Base-by-base conservation (phyloP, 768 basidiomycete species). In the Suillus decipiens region DNA sequence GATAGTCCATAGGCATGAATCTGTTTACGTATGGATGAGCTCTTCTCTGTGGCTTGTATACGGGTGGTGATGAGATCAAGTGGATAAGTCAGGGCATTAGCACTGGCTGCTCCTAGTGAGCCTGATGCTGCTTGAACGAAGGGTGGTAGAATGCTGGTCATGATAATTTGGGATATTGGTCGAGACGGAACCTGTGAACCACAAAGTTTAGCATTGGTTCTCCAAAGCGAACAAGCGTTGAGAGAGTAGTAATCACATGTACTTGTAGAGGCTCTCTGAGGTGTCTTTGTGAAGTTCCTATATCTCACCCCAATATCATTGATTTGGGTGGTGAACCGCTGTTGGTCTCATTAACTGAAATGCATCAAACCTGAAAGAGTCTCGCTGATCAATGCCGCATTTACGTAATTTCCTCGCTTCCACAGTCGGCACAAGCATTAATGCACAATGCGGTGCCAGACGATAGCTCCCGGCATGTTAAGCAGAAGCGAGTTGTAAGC, bases 141-240 rank as follows among this genome's bases (percentile, higher is more conserved):
- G 5, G 87, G 87, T 3, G 86, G 85, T 2, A 89, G 77, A 0
- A 82, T 79, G 62, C 82, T 84, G 9, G 86, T 84, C 86, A 87
- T 87, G 64, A 68, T 70, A 36, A 62, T 34, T 60, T 33, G 12
- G 34, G 42, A 50, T 37, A 22, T 4, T 37, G 36, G 36, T 56
- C 55, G 28, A 57, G 37, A 28, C 24, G 28, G 37, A 56, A 56
- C 36, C 54, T 33, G 12, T 17, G n/a, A 24, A 59, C n/a, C 4
- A 1, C 34, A 36, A 17, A 28, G 28, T 28, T 42, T 10, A 19
- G 15, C 28, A 54, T 34, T n/a, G 36, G 12, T 36, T 14, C 22
- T 37, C 15, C 6, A 55, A n/a, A n/a, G 34, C 54, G 34, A 37
- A 55, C 14, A 55, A 24, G 22, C 22, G 15, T 37, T 22, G 15